Percentiles rank a stretch among this genome's conserved stretches.
These are phyloP conservation scores for Zygnema circumcarinatum DNA, from an alignment of 139 green algal species.

Conservation along the genomic window DNA sequence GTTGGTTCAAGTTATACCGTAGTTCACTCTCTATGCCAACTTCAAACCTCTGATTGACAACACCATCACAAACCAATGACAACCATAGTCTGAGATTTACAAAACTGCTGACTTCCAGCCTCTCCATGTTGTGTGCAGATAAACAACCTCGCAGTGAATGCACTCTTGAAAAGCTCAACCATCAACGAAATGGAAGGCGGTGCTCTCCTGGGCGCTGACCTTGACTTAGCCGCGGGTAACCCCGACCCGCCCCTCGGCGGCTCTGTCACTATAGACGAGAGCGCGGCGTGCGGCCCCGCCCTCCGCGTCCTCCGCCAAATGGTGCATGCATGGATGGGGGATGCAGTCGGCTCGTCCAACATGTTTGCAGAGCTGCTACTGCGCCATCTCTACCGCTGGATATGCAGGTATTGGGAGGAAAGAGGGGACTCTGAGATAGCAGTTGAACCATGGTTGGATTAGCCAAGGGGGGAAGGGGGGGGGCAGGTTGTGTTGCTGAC, in stretches of 20 bases:
- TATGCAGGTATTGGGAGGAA: conserved; percentile 64
- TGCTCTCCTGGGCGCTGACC: conserved; percentile 29
- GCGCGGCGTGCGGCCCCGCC: conserved; percentile 2
- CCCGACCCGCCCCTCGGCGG: conserved; percentile 17
- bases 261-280: conserved; percentile 38
- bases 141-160: conserved; percentile 83
- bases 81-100: no score
- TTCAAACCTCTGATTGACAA: no score
- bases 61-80: no score
- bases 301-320: conserved; percentile 51
- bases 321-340: conserved; percentile 43
- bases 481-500: no score
- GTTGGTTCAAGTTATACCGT: no score
- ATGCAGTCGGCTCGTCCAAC: conserved; percentile 63
- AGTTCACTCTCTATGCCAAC: no score
- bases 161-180: conserved; percentile 66
- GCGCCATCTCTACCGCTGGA: conserved; percentile 83
- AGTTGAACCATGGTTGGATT: no score
- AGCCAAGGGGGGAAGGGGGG: no score
- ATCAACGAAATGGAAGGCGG: conserved; percentile 79
- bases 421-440: not conserved
- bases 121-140: conserved; percentile 48
- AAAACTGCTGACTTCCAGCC: no score
- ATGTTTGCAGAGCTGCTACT: conserved; percentile 79
- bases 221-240: not conserved